Conservation (phyloP, 2,329 filamentous ascomycete genomes). For the Sclerotinia minor region DNA sequence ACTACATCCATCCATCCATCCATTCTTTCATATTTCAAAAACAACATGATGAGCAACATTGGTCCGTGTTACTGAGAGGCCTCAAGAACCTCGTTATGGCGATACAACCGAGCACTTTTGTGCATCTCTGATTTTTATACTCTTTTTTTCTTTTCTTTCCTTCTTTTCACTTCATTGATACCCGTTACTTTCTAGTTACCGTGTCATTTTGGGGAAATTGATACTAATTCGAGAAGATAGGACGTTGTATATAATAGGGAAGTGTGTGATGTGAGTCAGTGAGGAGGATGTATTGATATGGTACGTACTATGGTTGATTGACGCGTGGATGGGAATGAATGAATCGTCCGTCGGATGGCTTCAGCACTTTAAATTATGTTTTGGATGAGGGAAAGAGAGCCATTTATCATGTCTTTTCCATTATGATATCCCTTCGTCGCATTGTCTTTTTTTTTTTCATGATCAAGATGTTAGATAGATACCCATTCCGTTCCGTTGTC, state of each 20-base stretch:
- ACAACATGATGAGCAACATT: slow-evolving; percentile 22
- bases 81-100: slow-evolving; percentile 22
- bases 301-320: too few relatives aligned
- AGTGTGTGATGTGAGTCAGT: background rate
- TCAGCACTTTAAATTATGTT: background rate
- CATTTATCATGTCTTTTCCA: too few relatives aligned
- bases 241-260: too few relatives aligned
- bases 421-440: too few relatives aligned
- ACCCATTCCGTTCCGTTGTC: too few relatives aligned
- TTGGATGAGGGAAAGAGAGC: too few relatives aligned
- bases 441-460: too few relatives aligned
- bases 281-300: background rate
- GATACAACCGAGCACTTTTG: slow-evolving; percentile 22
- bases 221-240: slow-evolving; percentile 5
- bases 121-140: slow-evolving; percentile 13
- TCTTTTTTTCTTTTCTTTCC: background rate
- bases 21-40: background rate
- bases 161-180: background rate
- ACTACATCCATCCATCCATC: background rate
- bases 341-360: background rate
- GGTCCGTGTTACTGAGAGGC: slow-evolving; percentile 24
- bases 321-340: background rate
- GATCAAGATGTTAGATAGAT: too few relatives aligned
- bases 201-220: too few relatives aligned
- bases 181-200: too few relatives aligned